These are phyloP conservation scores for Talaromyces rugulosus DNA, from an alignment of 2,329 filamentous ascomycete genomes.

Conservation along the genomic window DNA sequence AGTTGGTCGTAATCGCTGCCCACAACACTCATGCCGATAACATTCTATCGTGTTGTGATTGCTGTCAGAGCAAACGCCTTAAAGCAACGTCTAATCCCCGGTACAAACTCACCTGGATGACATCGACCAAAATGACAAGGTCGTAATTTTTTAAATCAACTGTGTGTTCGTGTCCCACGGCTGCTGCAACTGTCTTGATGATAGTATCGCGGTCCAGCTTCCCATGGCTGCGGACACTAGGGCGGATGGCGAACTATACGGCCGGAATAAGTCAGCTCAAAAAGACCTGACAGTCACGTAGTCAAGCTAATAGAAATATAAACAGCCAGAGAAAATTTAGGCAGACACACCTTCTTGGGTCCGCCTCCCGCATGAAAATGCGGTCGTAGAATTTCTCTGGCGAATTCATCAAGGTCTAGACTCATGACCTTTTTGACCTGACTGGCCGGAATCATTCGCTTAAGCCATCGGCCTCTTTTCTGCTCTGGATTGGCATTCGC, in stretches of 20 bases:
- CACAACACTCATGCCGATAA: constrained; percentile 62
- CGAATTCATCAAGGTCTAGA: constrained; percentile 55
- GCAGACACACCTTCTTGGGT: constrained; percentile 48
- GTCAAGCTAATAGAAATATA: background rate
- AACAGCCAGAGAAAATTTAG: background rate
- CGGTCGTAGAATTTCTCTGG: constrained; percentile 53
- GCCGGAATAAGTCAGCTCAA: background rate
- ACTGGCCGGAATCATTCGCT: constrained; percentile 58
- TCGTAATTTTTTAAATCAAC: constrained; percentile 61
- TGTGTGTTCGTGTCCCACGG: constrained; percentile 54
- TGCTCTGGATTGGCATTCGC: constrained; percentile 47
- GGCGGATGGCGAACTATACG: constrained; percentile 58
- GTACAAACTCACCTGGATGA: constrained; percentile 53
- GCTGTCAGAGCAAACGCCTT: background rate
- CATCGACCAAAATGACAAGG: constrained; percentile 57
- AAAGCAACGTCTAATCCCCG: background rate
- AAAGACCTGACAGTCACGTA: background rate
- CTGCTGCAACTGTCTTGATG: constrained; percentile 56
- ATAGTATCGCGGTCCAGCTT: constrained; percentile 54
- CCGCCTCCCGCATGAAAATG: constrained; percentile 53
- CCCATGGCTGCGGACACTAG: constrained; percentile 57
- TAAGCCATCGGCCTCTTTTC: constrained; percentile 55
- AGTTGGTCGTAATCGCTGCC: constrained; percentile 56
- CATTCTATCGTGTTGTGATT: constrained; percentile 43
- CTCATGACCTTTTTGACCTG: constrained; percentile 55